phyloP scores from a whole-genome alignment of 2,329 filamentous ascomycete genomes.

The Exophiala alcalophila region DNA sequence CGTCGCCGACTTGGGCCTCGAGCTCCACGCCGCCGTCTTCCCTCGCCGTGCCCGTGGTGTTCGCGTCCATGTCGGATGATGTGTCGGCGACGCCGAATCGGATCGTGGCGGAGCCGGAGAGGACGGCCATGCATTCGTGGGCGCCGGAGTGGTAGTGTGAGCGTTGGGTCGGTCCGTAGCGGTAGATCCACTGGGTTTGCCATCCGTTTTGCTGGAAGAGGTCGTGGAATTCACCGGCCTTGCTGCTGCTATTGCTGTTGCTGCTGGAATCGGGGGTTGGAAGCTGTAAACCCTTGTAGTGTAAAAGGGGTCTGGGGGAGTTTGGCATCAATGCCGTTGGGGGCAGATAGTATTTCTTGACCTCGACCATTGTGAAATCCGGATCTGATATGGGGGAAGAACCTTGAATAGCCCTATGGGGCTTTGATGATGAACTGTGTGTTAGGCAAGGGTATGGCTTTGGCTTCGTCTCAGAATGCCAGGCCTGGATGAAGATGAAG shows the following conservation, averaged over 20 bases:
- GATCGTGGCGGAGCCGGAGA: conserved; percentile 53
- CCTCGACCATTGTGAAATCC: conserved; percentile 53
- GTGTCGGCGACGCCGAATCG: conserved; percentile 56
- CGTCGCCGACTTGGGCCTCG: conserved; percentile 51
- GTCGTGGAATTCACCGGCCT: conserved; percentile 40
- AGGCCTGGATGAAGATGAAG: too few species aligned
- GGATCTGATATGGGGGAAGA: not conserved
- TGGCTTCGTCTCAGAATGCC: too few species aligned
- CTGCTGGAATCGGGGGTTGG: conserved; percentile 23
- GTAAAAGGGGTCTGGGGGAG: conserved; percentile 52
- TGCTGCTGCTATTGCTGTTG: conserved; percentile 23
- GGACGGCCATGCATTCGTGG: conserved; percentile 59
- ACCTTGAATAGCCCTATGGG: too few species aligned
- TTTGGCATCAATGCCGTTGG: conserved; percentile 51
- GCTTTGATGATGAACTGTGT: too few species aligned
- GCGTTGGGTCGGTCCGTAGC: conserved; percentile 54
- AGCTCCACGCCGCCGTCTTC: conserved; percentile 53
- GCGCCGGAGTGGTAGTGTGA: conserved; percentile 58
- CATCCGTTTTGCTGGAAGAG: conserved; percentile 51
- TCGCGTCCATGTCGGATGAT: conserved; percentile 38
- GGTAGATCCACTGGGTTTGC: conserved; percentile 56
- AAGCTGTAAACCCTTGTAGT: conserved; percentile 51
- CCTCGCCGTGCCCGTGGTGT: conserved; percentile 39
- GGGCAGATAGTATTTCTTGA: conserved; percentile 39
- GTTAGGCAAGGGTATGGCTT: too few species aligned